Evolutionary conservation across 1,284 basidiomycete genomes (phyloP).

Genomic region (Lentinula novae-zelandiae): DNA sequence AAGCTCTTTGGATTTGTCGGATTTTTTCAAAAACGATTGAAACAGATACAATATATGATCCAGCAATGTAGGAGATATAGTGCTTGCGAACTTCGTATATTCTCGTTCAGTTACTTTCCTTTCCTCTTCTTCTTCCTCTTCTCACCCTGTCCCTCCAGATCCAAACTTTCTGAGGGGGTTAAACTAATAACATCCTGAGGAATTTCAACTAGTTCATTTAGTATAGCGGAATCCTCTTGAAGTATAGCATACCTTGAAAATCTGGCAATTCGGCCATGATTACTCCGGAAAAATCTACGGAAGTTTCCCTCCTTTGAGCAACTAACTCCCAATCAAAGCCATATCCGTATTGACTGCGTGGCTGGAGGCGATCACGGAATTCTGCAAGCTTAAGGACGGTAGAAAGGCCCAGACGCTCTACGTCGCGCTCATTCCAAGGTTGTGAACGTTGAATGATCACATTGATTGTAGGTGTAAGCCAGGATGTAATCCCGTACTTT

Average conservation of each 20-base stretch:
- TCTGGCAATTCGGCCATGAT: neutral
- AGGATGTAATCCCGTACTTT: slow-evolving; percentile 18
- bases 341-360: neutral
- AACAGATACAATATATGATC: too few relatives aligned
- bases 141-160: too few relatives aligned
- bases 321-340: neutral
- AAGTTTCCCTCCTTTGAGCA: neutral
- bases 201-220: too few relatives aligned
- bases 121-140: too few relatives aligned
- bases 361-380: neutral
- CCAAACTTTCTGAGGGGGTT: too few relatives aligned
- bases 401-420: neutral
- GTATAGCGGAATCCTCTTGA: neutral
- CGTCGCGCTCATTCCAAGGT: slow-evolving; percentile 14
- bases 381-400: too few relatives aligned
- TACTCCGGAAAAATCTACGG: neutral
- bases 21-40: too few relatives aligned
- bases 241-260: neutral
- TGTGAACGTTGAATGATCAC: slow-evolving; percentile 19
- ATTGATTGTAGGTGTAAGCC: slow-evolving; percentile 21
- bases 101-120: too few relatives aligned
- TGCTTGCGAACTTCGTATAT: too few relatives aligned
- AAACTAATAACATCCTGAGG: too few relatives aligned
- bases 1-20: too few relatives aligned
- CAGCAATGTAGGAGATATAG: too few relatives aligned